A percentile compares a stretch with the other conserved stretches of the same genome.
Evolutionary conservation across 768 basidiomycete genomes (phyloP).

Genomic region (Kwoniella sp.): DNA sequence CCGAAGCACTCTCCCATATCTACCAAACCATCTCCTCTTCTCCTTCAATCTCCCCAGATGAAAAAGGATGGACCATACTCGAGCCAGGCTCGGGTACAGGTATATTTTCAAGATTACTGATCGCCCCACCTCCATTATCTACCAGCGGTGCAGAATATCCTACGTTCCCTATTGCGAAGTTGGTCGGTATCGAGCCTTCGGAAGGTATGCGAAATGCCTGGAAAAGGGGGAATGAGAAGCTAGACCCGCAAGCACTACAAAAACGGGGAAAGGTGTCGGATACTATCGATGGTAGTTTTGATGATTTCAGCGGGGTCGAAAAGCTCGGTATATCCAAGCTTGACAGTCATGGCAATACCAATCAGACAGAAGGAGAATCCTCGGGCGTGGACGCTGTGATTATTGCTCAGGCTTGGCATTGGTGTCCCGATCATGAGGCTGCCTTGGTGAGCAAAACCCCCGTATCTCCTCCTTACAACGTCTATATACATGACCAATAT

Average conservation of each 20-base stretch:
- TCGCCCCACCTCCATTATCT: constrained; percentile 53
- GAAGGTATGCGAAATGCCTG: constrained; percentile 81
- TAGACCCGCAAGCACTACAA: constrained; percentile 1
- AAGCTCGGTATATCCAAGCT: constrained; percentile 8
- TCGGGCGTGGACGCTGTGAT: constrained; percentile 40
- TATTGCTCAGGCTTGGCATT: constrained; percentile 78
- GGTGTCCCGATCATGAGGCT: constrained; percentile 72
- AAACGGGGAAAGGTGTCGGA: constrained; percentile 15
- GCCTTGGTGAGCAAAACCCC: constrained; percentile 61
- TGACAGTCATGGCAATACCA: background rate
- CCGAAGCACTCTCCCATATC: constrained; percentile 66
- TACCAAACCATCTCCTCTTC: constrained; percentile 58
- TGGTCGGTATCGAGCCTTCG: constrained; percentile 78
- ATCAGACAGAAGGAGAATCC: constrained; percentile 4
- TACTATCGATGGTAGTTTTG: constrained; percentile 48
- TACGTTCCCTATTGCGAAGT: constrained; percentile 58
- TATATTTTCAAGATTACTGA: constrained; percentile 79
- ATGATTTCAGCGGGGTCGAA: constrained; percentile 41
- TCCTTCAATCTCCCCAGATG: constrained; percentile 20
- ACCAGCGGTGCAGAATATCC: constrained; percentile 53
- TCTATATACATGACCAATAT: too few relatives aligned
- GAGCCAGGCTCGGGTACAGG: constrained; percentile 86
- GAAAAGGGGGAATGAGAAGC: constrained; percentile 54
- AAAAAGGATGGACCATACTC: constrained; percentile 29
- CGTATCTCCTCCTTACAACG: background rate